phyloP scores from a whole-genome alignment of 2,329 filamentous ascomycete genomes.

The Teratosphaeria destructans region DNA sequence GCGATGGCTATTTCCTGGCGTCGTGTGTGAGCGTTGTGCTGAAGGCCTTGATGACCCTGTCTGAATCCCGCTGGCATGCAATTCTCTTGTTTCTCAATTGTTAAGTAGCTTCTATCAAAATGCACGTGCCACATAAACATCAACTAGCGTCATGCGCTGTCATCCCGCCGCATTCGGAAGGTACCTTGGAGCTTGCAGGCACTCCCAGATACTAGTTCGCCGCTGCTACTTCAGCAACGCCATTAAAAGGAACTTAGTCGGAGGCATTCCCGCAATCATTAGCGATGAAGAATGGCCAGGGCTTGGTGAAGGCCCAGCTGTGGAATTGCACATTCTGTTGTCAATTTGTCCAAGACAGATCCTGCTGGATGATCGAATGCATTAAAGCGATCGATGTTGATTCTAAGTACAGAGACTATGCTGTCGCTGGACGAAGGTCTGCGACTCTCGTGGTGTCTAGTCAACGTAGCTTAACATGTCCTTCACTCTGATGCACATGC shows the following conservation, averaged over 20 bases:
- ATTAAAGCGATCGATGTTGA: too few relatives aligned
- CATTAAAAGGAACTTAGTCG: background rate
- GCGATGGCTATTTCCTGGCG: background rate
- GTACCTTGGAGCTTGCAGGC: background rate
- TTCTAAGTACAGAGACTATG: too few relatives aligned
- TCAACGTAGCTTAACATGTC: background rate
- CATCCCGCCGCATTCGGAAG: background rate
- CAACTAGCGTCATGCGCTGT: too few relatives aligned
- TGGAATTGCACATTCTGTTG: background rate
- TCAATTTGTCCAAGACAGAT: background rate
- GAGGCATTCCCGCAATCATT: background rate
- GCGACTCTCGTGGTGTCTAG: too few relatives aligned
- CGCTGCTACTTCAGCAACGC: background rate
- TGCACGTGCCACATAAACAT: too few relatives aligned
- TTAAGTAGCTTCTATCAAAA: background rate
- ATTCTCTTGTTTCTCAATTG: background rate
- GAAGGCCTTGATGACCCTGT: background rate
- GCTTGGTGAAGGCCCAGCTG: background rate
- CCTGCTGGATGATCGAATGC: too few relatives aligned
- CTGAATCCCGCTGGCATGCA: background rate
- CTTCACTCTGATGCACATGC: background rate
- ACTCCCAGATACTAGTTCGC: too few relatives aligned
- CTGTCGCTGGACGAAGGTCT: too few relatives aligned
- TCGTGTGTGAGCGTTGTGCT: background rate
- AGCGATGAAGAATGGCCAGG: background rate